Conservation (phyloP, 495 filamentous ascomycete species). For the Penicillium taxi region DNA sequence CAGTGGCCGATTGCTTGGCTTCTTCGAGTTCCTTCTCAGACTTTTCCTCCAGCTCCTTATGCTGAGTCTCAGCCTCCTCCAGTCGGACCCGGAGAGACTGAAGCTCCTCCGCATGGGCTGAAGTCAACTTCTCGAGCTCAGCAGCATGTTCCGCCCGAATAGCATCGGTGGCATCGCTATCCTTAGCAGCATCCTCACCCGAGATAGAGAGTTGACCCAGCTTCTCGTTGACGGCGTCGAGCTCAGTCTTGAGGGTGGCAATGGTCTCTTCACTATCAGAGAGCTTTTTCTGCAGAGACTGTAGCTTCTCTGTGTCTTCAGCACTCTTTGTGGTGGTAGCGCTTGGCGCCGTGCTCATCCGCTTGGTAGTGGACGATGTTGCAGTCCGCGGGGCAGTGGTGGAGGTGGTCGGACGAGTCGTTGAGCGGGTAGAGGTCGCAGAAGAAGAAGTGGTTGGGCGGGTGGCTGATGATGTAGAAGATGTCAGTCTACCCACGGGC, state of each 20-base stretch:
- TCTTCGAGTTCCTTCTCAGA: conserved; percentile 36
- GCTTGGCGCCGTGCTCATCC: conserved; percentile 26
- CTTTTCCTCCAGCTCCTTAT: conserved; percentile 35
- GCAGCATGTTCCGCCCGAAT: conserved; percentile 31
- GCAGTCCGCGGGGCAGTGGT: conserved; percentile 18
- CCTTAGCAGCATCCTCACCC: conserved; percentile 19
- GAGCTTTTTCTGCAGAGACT: conserved; percentile 34
- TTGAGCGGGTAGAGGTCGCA: conserved; percentile 24
- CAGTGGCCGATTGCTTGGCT: conserved; percentile 29
- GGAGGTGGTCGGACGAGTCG: conserved; percentile 19
- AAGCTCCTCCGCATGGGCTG: conserved; percentile 30
- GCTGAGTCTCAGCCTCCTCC: conserved; percentile 32
- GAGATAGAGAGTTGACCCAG: conserved; percentile 27
- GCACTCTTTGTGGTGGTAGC: conserved; percentile 18
- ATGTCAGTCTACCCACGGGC: conserved; percentile 23
- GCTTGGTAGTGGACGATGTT: conserved; percentile 17
- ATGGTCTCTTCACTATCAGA: conserved; percentile 38
- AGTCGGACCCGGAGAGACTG: conserved; percentile 30
- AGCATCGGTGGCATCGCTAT: conserved; percentile 21
- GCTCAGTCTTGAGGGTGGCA: conserved; percentile 30
- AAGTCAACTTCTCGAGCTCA: conserved; percentile 31
- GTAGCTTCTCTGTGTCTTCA: conserved; percentile 33
- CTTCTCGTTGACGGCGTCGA: conserved; percentile 35
- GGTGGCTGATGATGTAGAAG: conserved; percentile 18
- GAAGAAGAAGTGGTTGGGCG: conserved; percentile 24